Evolutionary conservation across 2,329 filamentous ascomycete genomes (phyloP).

Genomic region (Leptographium procerum): DNA sequence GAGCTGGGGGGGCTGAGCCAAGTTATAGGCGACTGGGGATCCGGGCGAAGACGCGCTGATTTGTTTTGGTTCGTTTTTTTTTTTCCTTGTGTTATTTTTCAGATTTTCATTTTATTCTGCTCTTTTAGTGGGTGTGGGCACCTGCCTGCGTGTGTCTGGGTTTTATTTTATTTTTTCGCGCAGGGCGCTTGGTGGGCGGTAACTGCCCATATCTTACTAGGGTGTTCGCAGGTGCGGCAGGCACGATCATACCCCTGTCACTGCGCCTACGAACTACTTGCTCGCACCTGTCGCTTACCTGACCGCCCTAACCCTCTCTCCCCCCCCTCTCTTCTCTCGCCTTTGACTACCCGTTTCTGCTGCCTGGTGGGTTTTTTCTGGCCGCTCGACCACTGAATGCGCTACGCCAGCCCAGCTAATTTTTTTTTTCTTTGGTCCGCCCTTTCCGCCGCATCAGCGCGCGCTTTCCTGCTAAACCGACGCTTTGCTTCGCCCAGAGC

Average conservation of each 20-base stretch:
- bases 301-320: neutral
- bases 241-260: neutral
- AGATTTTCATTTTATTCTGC: neutral
- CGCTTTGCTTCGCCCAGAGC: too few species aligned
- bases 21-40: slow-evolving; percentile 15
- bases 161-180: slow-evolving; percentile 1
- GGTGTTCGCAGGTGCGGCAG: neutral
- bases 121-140: slow-evolving; percentile 3
- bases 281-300: neutral
- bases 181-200: neutral
- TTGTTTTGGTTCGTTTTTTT: slow-evolving; percentile 8
- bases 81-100: slow-evolving; percentile 2
- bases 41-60: slow-evolving; percentile 14
- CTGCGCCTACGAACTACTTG: neutral
- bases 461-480: neutral
- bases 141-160: neutral
- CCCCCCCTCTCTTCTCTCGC: neutral
- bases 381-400: neutral
- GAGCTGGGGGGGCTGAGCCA: slow-evolving; percentile 11
- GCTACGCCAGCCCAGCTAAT: neutral
- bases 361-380: neutral
- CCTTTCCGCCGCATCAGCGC: neutral
- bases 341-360: neutral
- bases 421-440: neutral
- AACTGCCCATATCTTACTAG: slow-evolving; percentile 1